Conservation (phyloP, 805 yeast genomes). For the Spathaspora girioi region DNA sequence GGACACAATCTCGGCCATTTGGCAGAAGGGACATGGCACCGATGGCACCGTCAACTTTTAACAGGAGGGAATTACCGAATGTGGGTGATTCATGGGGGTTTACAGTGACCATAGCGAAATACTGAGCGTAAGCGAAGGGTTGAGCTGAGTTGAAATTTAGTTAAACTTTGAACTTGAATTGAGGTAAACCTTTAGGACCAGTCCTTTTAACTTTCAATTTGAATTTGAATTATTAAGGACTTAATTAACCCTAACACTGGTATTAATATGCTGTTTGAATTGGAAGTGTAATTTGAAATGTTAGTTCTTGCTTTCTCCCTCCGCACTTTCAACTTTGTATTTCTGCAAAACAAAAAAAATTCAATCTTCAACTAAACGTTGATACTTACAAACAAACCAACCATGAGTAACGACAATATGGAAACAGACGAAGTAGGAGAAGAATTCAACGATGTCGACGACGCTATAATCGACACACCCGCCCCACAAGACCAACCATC, state of each 20-base stretch:
- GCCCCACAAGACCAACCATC: neutral
- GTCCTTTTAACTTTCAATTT: too few species aligned
- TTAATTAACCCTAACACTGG: too few species aligned
- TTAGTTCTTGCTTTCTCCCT: neutral
- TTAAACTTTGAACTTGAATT: too few species aligned
- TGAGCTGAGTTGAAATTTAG: neutral
- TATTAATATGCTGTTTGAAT: too few species aligned
- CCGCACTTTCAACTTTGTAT: neutral
- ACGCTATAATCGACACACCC: slow-evolving; percentile 4
- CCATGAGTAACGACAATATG: neutral
- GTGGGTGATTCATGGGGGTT: slow-evolving; percentile 47
- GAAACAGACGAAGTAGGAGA: slow-evolving; percentile 13
- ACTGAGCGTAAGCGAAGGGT: slow-evolving; percentile 2
- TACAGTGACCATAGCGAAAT: neutral
- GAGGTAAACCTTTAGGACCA: too few species aligned
- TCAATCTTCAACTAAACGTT: neutral
- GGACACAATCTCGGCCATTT: slow-evolving; percentile 86
- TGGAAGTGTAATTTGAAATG: neutral
- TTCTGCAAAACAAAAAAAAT: neutral
- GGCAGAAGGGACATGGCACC: slow-evolving; percentile 90
- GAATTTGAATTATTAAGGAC: too few species aligned
- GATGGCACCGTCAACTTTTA: slow-evolving; percentile 87
- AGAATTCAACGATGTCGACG: slow-evolving; percentile 22
- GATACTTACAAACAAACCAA: too few species aligned
- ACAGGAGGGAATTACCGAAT: slow-evolving; percentile 75